Base-by-base conservation (phyloP, 306 rosid genomes). In the Datisca glomerata region DNA sequence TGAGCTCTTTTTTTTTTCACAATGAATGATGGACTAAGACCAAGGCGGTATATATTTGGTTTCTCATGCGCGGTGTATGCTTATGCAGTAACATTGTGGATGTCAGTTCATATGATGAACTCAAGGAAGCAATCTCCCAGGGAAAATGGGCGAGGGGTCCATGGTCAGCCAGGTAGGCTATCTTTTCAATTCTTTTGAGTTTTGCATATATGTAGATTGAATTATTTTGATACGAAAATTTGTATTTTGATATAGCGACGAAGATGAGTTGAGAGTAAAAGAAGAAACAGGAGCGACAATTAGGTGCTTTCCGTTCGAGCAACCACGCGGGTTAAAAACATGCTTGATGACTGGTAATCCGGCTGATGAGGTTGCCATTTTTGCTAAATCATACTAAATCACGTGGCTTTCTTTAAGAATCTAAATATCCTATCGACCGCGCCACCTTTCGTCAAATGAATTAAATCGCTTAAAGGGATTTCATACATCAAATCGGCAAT, bases 91-190 rank as follows among this genome's bases (percentile, higher is more conserved):
- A 84, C 55, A 74, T 86, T 46, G 72, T 89, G 34, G 94, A 89
- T 65, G 95, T 89, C 36, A 74, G 65, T 53, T 70, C 95, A 25
- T 89, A 89, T 22, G 69, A 74, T 59, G 98, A 89, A 60, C 98
- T 89, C 63, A 83, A 84, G 77, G 72, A 23, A 9, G 97, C 85
- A 25, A 77, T 89, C 56, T 67, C 89, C 21, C 64, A 74, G 64
- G 97, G 97, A 12, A 86, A 80, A 80, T 89, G 98, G 98, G 98
- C 98, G 36, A 74, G 95, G 66, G 95, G 93, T 45, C 95, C 96
- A 32, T 89, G 97, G 97, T 89, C 97, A 22, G 97, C 97, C 35
- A 77, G 93, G 97, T 89, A 72, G 47, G 39, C 12, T n/a, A 41
- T 50, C 27, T 3, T 47, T 36, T 39, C 15, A 34, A 10, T 21